Evolutionary conservation across 345 rosid species (phyloP).

Genomic region (Eutrema heterophyllum): DNA sequence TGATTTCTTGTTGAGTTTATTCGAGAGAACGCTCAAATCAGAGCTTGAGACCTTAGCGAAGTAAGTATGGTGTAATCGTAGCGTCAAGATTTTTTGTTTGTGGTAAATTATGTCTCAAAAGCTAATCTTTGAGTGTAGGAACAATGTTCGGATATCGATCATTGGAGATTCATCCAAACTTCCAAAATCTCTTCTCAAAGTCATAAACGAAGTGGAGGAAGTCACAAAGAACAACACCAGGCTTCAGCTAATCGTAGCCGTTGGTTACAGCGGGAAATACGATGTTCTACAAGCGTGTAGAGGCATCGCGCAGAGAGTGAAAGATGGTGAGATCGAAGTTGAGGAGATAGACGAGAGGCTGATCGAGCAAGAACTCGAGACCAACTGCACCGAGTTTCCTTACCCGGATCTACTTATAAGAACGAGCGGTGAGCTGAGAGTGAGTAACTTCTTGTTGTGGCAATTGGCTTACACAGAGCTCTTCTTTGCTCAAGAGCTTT

Average conservation of each 20-base stretch:
- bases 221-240: constrained; percentile 41
- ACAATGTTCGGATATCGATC: constrained; percentile 34
- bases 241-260: constrained; percentile 65
- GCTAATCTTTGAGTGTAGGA: constrained; percentile 4
- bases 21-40: constrained; percentile 41
- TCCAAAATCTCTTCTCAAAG: constrained; percentile 35
- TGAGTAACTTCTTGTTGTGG: constrained; percentile 84
- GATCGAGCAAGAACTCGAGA: constrained; percentile 60
- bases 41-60: constrained; percentile 41
- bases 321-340: constrained; percentile 39
- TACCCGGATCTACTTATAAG: constrained; percentile 68
- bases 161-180: constrained; percentile 68
- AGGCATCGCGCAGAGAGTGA: constrained; percentile 51
- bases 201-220: constrained; percentile 46
- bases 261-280: constrained; percentile 72
- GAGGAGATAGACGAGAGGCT: constrained; percentile 56
- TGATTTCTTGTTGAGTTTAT: constrained; percentile 60
- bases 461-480: constrained; percentile 83
- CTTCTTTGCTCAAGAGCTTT: constrained; percentile 49
- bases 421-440: constrained; percentile 72
- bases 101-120: neutral
- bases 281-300: constrained; percentile 66
- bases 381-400: constrained; percentile 56
- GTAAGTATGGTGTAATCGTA: constrained; percentile 25
- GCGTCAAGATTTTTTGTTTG: neutral